Base-by-base conservation (phyloP, 2,329 filamentous ascomycete genomes). In the Endothia cerciana region DNA sequence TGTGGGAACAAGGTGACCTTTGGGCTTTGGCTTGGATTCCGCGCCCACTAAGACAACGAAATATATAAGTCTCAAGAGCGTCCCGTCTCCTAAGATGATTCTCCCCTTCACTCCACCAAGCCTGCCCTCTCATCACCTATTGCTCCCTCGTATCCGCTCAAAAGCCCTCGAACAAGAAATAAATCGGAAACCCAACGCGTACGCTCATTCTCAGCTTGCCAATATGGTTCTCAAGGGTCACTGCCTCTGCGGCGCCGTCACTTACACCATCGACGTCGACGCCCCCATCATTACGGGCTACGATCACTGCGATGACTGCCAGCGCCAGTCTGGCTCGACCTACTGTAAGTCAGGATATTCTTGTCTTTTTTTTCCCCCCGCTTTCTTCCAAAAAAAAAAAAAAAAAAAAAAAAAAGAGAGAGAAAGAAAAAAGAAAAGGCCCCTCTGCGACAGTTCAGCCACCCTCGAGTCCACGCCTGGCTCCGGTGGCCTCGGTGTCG, bases 251-350 rank as follows among this genome's bases (percentile, higher is more conserved):
- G 88, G 88, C 76, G 84, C 86, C 73, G 86, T 90, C 78, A 91
- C 89, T 74, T 93, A 92, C 83, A 83, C 83, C 74, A 80, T 77
- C 60, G 82, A 84, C 75, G 77, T 83, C 66, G 83, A 85, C 33
- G 78, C 77, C 59, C 83, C 83, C 62, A 73, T 85, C 63, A 53
- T 85, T 76, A 86, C 85, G 61, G 88, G 84, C 69, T 90, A 91
- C 76, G 89, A 91, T 74, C 88, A 91, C 81, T 91, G 88, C 73
- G 88, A 91, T 74, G 88, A 90, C 78, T 91, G 88, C 83, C 88
- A 91, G 78, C 87, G 88, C 73, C 88, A 91, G 79, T 85, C 79
- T 60, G 88, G 88, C 70, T 90, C 87, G 22, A 89, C 88, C 65
- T 91, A 91, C 77, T 90, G 86, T 88, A 77, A 69, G 84, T 74